Base-by-base conservation (phyloP, 805 yeast genomes). In the Candida michaelii region DNA sequence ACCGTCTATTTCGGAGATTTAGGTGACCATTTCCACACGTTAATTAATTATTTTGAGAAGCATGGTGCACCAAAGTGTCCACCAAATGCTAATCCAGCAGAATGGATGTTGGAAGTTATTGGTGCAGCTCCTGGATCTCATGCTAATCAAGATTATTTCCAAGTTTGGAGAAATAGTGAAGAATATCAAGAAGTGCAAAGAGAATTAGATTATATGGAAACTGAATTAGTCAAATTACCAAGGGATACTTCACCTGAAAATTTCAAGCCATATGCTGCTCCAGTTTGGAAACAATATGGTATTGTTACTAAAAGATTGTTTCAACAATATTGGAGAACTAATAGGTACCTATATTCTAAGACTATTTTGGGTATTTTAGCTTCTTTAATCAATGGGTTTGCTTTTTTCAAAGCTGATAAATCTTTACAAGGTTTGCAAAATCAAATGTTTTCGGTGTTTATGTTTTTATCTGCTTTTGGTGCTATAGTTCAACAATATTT, bases 91-190 rank as follows among this genome's bases (percentile, higher is more conserved):
- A 65, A 65, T 47, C 70, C 71, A 3, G 70, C 69, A 14, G 96
- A 88, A 66, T 89, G 95, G 93, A 89, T 89, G 95, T 71, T 89
- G 64, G 85, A 85, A 50, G 85, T 82, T 49, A 83, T 83, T 53
- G 89, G 90, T 55, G 89, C 89, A 40, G 89, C 89, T 29, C 89
- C 89, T 8, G 89, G 89, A 41, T 77, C 87, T 30, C 83, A 79
- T 51, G 85, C 89, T 13, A 69, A 70, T 36, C 85, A 80, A 62
- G 85, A 85, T 60, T 85, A 82, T 55, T 73, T 78, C 55, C 82
- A 85, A 56, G 87, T 84, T 38, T 87, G 97, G 96, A 63, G 75
- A 58, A 72, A 74, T 36, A 86, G 95, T 31, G 62, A 38, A 27
- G 44, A 44, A 64, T 1, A 88, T 85, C 58, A 76, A 76, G 54